Evolutionary conservation across 169 alveolate species (phyloP).

Genomic region (Eimeria falciformis): DNA sequence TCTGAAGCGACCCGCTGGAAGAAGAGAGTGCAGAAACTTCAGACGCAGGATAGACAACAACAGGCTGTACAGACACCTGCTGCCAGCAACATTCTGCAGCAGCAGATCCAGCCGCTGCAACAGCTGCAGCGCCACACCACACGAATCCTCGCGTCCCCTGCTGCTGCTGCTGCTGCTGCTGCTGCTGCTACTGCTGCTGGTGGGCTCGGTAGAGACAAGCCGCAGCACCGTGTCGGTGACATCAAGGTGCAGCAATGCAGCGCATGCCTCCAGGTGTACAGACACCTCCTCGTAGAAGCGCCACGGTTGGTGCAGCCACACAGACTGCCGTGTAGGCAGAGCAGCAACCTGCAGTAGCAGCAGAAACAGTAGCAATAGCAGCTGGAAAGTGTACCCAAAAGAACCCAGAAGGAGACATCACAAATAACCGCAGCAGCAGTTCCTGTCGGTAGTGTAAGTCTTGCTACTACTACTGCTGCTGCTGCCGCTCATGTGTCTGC

Average conservation of each 20-base stretch:
- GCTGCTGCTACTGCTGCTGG: neutral
- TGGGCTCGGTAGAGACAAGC: slow-evolving; percentile 1
- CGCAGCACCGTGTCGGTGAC: slow-evolving; percentile 6
- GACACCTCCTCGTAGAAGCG: slow-evolving; percentile 42
- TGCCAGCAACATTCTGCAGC: slow-evolving; percentile 49
- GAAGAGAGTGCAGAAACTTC: slow-evolving; percentile 50
- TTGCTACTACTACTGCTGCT: neutral
- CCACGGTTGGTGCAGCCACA: slow-evolving; percentile 69
- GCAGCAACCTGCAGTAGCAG: slow-evolving; percentile 16
- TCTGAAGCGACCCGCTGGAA: slow-evolving; percentile 36
- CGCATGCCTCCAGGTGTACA: slow-evolving; percentile 66
- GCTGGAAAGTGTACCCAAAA: neutral
- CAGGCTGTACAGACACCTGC: slow-evolving; percentile 31
- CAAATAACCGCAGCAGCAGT: neutral
- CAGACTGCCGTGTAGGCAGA: slow-evolving; percentile 40
- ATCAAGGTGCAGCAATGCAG: slow-evolving; percentile 14
- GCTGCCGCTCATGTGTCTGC: neutral
- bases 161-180: slow-evolving; percentile 29
- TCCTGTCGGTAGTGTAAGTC: neutral
- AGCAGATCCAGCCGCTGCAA: slow-evolving; percentile 27
- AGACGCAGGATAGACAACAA: slow-evolving; percentile 33
- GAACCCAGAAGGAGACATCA: neutral
- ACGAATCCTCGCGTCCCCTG: neutral
- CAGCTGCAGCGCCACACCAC: neutral
- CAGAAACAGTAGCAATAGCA: slow-evolving; percentile 24